phyloP scores from a whole-genome alignment of 75 land plant genomes.

The Isoetes taiwanensis region DNA sequence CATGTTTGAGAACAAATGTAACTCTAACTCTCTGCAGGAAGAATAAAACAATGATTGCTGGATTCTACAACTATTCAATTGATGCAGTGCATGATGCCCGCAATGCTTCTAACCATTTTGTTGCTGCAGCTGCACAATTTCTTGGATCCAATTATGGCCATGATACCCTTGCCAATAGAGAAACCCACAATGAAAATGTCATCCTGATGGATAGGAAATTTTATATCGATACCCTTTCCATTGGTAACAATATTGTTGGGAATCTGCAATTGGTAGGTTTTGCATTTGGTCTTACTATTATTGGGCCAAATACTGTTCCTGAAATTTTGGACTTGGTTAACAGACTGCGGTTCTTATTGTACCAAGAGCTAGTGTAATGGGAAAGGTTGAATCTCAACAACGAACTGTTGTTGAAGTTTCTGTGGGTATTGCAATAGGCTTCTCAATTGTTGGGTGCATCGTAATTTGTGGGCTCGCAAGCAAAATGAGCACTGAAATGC shows the following conservation, averaged over 20 bases:
- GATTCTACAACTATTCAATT: too few relatives aligned
- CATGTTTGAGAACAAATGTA: too few relatives aligned
- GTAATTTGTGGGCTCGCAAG: conserved; percentile 1
- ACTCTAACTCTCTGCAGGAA: too few relatives aligned
- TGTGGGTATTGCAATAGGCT: conserved; percentile 1
- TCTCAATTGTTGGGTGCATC: not conserved
- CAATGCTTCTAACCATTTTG: not conserved
- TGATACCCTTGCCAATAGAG: not conserved
- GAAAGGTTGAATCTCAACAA: not conserved
- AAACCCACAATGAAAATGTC: not conserved
- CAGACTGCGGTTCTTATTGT: not conserved
- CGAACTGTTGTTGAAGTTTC: not conserved
- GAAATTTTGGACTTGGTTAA: not conserved
- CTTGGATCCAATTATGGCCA: not conserved
- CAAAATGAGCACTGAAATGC: conserved; percentile 6
- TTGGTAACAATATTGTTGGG: not conserved
- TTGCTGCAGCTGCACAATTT: not conserved
- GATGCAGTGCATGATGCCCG: too few relatives aligned
- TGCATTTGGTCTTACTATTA: too few relatives aligned
- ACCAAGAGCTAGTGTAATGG: not conserved
- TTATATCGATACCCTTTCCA: not conserved
- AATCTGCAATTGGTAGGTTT: not conserved
- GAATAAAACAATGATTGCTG: too few relatives aligned
- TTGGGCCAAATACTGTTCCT: not conserved
- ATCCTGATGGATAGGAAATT: not conserved